phyloP scores from a whole-genome alignment of 257 asterid species.

The Nicotiana otophora region DNA sequence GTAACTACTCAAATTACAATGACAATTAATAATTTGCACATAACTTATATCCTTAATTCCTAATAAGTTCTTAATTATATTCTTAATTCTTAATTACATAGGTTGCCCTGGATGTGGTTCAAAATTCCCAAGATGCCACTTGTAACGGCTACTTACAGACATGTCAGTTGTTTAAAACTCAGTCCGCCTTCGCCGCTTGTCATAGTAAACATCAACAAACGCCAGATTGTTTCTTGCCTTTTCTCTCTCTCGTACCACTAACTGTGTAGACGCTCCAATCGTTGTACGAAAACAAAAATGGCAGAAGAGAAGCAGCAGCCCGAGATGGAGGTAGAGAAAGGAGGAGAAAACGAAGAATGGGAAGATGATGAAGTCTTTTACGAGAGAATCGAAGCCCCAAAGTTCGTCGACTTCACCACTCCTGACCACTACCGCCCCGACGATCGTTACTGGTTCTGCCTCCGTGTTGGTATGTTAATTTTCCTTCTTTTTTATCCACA shows the following conservation, averaged over 20 bases:
- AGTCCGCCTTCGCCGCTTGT: slow-evolving; percentile 7
- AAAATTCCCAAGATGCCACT: slow-evolving; percentile 13
- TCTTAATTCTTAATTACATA: not conserved
- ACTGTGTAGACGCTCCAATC: slow-evolving; percentile 13
- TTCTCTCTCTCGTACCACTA: not conserved
- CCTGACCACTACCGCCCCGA: slow-evolving; percentile 67
- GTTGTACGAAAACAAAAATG: not conserved
- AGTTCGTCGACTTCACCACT: slow-evolving; percentile 76
- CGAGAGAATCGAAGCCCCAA: slow-evolving; percentile 90
- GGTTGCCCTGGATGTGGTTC: not conserved
- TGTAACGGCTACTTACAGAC: slow-evolving; percentile 75
- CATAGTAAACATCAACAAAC: slow-evolving; percentile 14
- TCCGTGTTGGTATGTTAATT: slow-evolving; percentile 67
- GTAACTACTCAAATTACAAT: too few relatives aligned
- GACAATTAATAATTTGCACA: too few relatives aligned
- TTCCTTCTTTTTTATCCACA: not conserved
- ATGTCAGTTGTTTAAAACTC: slow-evolving; percentile 32
- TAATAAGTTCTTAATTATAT: too few relatives aligned
- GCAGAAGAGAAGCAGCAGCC: not conserved
- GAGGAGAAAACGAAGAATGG: not conserved
- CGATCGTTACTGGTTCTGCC: slow-evolving; percentile 95
- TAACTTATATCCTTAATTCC: too few relatives aligned
- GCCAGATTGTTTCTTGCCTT: slow-evolving; percentile 27
- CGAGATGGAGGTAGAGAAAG: not conserved
- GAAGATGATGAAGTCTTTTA: slow-evolving; percentile 60